Evolutionary conservation across 345 rosid species (phyloP).

Genomic region (Gossypium mustelinum): DNA sequence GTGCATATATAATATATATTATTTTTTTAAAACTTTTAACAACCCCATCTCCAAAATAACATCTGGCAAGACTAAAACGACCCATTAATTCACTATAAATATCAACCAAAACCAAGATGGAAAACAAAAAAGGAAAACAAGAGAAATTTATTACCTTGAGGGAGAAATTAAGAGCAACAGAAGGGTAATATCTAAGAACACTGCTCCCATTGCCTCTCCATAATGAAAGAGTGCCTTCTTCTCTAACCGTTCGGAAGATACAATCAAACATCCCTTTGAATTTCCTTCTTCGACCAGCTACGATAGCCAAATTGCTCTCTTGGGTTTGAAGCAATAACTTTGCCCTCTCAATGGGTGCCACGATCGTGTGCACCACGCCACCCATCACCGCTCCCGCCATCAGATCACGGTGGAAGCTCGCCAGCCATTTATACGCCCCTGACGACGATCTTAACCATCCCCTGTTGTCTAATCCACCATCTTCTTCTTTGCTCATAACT

Average conservation of each 20-base stretch:
- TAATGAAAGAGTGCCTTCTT: slow-evolving; percentile 78
- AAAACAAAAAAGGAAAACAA: background rate
- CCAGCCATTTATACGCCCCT: slow-evolving; percentile 31
- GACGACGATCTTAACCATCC: slow-evolving; percentile 13
- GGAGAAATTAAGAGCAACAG: slow-evolving; percentile 95
- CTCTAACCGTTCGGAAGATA: slow-evolving; percentile 69
- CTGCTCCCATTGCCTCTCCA: slow-evolving; percentile 99
- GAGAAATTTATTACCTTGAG: slow-evolving; percentile 46
- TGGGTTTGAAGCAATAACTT: slow-evolving; percentile 88
- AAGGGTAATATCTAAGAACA: slow-evolving; percentile 89
- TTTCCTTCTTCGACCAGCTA: slow-evolving; percentile 55
- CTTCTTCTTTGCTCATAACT: slow-evolving; percentile 40
- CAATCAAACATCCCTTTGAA: slow-evolving; percentile 93
- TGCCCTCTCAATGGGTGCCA: slow-evolving; percentile 91
- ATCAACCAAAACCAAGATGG: background rate
- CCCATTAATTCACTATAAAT: slow-evolving; percentile 5
- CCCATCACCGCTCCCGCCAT: slow-evolving; percentile 97
- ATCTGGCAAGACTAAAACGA: background rate
- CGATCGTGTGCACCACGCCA: slow-evolving; percentile 89
- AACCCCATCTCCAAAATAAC: slow-evolving; percentile 8
- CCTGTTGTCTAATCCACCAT: slow-evolving; percentile 36
- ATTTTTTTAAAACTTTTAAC: background rate
- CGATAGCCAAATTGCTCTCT: slow-evolving; percentile 84
- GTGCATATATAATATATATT: slow-evolving; percentile 18
- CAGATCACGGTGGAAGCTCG: slow-evolving; percentile 73